Evolutionary conservation across 345 rosid genomes (phyloP).

Genomic region (Dovyalis caffra): DNA sequence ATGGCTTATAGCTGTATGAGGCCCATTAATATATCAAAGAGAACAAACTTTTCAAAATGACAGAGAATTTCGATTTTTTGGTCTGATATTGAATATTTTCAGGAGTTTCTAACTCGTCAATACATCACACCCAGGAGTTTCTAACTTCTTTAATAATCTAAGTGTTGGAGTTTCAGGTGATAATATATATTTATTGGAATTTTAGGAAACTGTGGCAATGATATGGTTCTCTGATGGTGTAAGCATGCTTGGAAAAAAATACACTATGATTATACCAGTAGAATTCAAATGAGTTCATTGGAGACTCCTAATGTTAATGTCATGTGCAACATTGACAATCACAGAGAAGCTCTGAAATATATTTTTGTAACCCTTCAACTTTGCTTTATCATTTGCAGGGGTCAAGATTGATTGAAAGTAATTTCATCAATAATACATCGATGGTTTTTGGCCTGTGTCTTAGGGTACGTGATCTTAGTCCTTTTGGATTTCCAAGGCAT

Average conservation of each 20-base stretch:
- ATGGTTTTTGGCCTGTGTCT: slow-evolving; percentile 91
- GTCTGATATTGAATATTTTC: background rate
- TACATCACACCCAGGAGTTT: too few relatives aligned
- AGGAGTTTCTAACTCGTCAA: background rate
- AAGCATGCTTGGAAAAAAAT: background rate
- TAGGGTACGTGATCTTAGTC: slow-evolving; percentile 51
- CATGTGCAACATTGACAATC: background rate
- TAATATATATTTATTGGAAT: background rate
- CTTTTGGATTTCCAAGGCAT: slow-evolving; percentile 16
- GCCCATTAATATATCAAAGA: background rate
- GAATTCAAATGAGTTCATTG: background rate
- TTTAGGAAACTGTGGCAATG: background rate
- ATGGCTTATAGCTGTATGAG: background rate
- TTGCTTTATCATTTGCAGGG: slow-evolving; percentile 56
- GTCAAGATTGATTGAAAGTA: slow-evolving; percentile 81
- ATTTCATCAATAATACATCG: slow-evolving; percentile 89
- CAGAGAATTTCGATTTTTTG: background rate
- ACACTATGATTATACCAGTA: too few relatives aligned
- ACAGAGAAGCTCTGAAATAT: background rate
- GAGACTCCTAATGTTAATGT: background rate
- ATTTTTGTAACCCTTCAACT: slow-evolving; percentile 1
- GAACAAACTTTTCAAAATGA: background rate
- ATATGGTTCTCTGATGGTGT: too few relatives aligned
- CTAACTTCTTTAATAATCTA: background rate
- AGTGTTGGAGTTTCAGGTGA: background rate